A percentile compares a stretch with the other conserved stretches of the same genome.
Evolutionary conservation across 345 rosid genomes (phyloP).

Genomic region (Eucalyptus erythrocorys): DNA sequence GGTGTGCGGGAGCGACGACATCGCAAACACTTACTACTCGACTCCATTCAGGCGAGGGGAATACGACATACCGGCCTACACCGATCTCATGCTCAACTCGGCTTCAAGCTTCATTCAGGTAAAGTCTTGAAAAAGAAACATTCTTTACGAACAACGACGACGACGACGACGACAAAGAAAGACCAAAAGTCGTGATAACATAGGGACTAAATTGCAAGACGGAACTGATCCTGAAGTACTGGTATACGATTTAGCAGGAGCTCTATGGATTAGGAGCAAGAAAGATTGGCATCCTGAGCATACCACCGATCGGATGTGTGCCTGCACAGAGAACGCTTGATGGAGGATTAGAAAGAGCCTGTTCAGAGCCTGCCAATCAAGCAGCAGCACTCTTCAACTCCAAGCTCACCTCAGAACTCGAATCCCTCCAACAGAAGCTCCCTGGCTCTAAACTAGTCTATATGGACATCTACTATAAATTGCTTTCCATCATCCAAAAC

Average conservation of each 20-base stretch:
- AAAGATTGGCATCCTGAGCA: slow-evolving; percentile 29
- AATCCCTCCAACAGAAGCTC: slow-evolving; percentile 10
- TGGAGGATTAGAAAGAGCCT: slow-evolving; percentile 45
- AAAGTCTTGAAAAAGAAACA: not conserved
- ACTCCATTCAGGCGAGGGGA: slow-evolving; percentile 3
- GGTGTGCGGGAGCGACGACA: slow-evolving; percentile 16
- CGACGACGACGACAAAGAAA: not conserved
- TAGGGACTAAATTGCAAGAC: not conserved
- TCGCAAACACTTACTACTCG: slow-evolving; percentile 18
- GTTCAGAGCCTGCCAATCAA: slow-evolving; percentile 26
- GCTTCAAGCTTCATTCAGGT: slow-evolving; percentile 37
- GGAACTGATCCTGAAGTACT: not conserved
- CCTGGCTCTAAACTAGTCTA: slow-evolving; percentile 14
- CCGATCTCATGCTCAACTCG: slow-evolving; percentile 20
- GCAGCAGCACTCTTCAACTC: slow-evolving; percentile 48
- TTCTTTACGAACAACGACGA: not conserved
- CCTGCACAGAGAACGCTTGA: slow-evolving; percentile 57
- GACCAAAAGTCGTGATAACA: not conserved
- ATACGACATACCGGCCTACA: slow-evolving; percentile 25
- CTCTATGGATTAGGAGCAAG: slow-evolving; percentile 47
- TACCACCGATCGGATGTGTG: slow-evolving; percentile 63
- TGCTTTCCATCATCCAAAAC: slow-evolving; percentile 21
- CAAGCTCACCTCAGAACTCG: slow-evolving; percentile 24
- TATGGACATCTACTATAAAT: slow-evolving; percentile 19
- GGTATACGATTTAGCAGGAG: slow-evolving; percentile 15